Conservation (phyloP, 352 stramenopile genomes). For the Thalassiosira hispida region DNA sequence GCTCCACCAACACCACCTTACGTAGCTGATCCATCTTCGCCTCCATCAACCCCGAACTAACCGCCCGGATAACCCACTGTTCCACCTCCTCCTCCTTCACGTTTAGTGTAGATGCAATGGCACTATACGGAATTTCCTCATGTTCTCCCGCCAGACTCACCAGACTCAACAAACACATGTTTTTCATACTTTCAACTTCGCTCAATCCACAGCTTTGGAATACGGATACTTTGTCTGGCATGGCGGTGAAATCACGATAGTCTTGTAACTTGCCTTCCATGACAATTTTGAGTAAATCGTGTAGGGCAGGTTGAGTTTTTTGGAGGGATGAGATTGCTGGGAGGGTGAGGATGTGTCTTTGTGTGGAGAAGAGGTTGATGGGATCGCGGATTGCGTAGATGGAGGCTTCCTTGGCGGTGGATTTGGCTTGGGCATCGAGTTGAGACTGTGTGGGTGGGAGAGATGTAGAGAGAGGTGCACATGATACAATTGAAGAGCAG, state of each 20-base stretch:
- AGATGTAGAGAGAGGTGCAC: background rate
- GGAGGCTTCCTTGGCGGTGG: slow-evolving; percentile 84
- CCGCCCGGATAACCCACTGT: slow-evolving; percentile 93
- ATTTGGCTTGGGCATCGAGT: slow-evolving; percentile 78
- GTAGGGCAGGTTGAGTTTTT: slow-evolving; percentile 65
- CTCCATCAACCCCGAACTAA: slow-evolving; percentile 89
- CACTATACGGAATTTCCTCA: slow-evolving; percentile 90
- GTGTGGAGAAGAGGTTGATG: slow-evolving; percentile 89
- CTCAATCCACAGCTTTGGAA: slow-evolving; percentile 86
- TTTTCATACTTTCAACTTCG: slow-evolving; percentile 82
- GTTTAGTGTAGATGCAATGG: slow-evolving; percentile 88
- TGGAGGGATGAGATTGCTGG: slow-evolving; percentile 87
- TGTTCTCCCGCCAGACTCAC: slow-evolving; percentile 91
- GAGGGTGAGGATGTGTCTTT: slow-evolving; percentile 88
- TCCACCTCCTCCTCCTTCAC: slow-evolving; percentile 88
- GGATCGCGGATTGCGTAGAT: slow-evolving; percentile 90
- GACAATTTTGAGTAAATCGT: slow-evolving; percentile 91
- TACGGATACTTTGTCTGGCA: slow-evolving; percentile 69
- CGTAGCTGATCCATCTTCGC: slow-evolving; percentile 95
- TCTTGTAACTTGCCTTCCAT: slow-evolving; percentile 91
- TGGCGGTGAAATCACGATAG: slow-evolving; percentile 82
- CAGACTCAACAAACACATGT: slow-evolving; percentile 93
- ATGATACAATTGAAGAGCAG: background rate
- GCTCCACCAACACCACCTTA: slow-evolving; percentile 88
- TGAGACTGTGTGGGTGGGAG: slow-evolving; percentile 36